Conservation (phyloP, 164 flowering plant species). For the Vitis amurensis region DNA sequence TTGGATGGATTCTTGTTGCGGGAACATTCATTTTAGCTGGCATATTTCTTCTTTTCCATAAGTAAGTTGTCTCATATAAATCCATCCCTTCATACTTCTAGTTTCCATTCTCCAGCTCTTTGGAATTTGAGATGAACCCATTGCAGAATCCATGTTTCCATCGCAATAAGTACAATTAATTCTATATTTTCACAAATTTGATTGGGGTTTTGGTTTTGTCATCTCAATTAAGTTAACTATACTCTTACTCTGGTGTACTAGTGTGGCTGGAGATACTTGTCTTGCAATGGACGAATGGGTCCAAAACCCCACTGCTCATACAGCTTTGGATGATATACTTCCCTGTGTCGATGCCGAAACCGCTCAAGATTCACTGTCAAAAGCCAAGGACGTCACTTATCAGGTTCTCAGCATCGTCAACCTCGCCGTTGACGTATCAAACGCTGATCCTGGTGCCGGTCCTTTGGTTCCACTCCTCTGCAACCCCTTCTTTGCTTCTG, state of each 20-base stretch:
- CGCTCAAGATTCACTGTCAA: constrained; percentile 46
- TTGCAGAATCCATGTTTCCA: too few relatives aligned
- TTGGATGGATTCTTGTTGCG: constrained; percentile 70
- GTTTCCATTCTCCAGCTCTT: too few relatives aligned
- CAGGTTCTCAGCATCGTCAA: constrained; percentile 46
- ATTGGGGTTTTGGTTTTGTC: too few relatives aligned
- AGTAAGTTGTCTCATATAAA: constrained; percentile 37
- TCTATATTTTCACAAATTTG: too few relatives aligned
- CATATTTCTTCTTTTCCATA: constrained; percentile 60
- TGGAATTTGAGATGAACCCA: too few relatives aligned
- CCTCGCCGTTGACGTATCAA: too few relatives aligned
- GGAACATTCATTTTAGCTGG: constrained; percentile 67
- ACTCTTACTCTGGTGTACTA: background rate
- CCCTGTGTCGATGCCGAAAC: constrained; percentile 58
- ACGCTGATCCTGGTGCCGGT: constrained; percentile 27
- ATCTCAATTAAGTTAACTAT: too few relatives aligned
- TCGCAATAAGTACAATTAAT: too few relatives aligned
- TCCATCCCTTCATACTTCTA: too few relatives aligned
- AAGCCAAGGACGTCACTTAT: constrained; percentile 56
- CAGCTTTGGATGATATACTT: constrained; percentile 55
- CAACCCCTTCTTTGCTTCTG: constrained; percentile 43
- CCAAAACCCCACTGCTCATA: constrained; percentile 48
- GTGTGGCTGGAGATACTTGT: constrained; percentile 61
- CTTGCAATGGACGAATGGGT: constrained; percentile 66
- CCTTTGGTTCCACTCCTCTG: constrained; percentile 60